phyloP scores from a whole-genome alignment of 1,284 basidiomycete species.

The Somion occarium region DNA sequence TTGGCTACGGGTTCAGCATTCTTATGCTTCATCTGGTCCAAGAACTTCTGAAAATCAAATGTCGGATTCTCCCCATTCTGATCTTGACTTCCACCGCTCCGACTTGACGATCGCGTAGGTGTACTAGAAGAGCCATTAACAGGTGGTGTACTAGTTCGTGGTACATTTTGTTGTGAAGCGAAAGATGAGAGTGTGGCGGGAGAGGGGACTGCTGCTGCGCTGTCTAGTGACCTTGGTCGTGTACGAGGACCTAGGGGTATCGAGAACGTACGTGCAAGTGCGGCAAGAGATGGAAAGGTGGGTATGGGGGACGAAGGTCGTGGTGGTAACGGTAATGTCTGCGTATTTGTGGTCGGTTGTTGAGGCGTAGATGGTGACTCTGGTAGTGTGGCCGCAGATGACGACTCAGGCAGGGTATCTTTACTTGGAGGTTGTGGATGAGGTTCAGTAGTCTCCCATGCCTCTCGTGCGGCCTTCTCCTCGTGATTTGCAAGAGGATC shows the following conservation, averaged over 20 bases:
- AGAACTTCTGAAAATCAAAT: constrained; percentile 85
- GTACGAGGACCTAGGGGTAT: constrained; percentile 41
- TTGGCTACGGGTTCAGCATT: constrained; percentile 86
- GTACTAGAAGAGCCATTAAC: background rate
- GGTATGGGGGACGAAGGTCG: constrained; percentile 30
- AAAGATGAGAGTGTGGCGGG: constrained; percentile 52
- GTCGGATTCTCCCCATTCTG: constrained; percentile 31
- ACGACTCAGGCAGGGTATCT: constrained; percentile 16
- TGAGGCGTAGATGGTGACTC: background rate
- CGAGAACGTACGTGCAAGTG: constrained; percentile 59
- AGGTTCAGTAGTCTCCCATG: constrained; percentile 54
- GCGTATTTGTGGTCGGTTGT: constrained; percentile 8
- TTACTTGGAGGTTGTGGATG: constrained; percentile 41
- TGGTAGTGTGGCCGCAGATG: constrained; percentile 7
- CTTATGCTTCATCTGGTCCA: constrained; percentile 87
- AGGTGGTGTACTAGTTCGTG: constrained; percentile 20
- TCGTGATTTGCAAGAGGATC: constrained; percentile 58
- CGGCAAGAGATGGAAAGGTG: constrained; percentile 55
- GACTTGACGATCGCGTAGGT: constrained; percentile 3
- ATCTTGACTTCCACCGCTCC: constrained; percentile 10
- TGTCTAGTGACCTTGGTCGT: constrained; percentile 55
- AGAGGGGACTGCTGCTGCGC: constrained; percentile 44
- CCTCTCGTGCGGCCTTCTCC: constrained; percentile 52
- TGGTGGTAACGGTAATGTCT: constrained; percentile 1
- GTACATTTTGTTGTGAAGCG: constrained; percentile 42